These are phyloP conservation scores for Helminthosporium solani DNA, from an alignment of 2,329 filamentous ascomycete species.

Conservation along the genomic window DNA sequence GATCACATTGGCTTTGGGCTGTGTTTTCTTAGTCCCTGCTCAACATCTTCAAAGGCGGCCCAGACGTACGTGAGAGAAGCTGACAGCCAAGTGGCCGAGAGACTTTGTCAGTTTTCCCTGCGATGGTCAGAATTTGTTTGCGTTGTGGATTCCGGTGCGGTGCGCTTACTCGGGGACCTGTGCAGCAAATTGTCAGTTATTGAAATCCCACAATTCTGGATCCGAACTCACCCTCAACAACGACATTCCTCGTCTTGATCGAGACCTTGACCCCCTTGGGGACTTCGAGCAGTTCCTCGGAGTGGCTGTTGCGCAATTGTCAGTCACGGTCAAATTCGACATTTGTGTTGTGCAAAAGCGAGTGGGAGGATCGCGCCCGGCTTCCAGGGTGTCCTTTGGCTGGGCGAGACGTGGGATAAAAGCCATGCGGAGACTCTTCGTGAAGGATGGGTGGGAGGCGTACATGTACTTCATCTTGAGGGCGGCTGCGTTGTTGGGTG, in stretches of 20 bases:
- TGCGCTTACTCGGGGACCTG: conserved; percentile 36
- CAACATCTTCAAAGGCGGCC: conserved; percentile 1
- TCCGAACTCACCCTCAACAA: conserved; percentile 85
- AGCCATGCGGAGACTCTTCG: background rate
- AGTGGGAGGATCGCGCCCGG: conserved; percentile 11
- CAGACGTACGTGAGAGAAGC: conserved; percentile 68
- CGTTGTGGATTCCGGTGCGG: conserved; percentile 9
- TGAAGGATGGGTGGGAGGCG: conserved; percentile 19
- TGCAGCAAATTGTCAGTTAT: conserved; percentile 17
- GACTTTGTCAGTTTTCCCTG: conserved; percentile 94
- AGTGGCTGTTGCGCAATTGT: conserved; percentile 61
- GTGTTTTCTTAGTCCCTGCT: conserved; percentile 19
- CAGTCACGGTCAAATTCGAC: conserved; percentile 31
- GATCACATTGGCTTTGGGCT: conserved; percentile 79
- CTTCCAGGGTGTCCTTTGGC: conserved; percentile 14
- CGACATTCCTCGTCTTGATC: conserved; percentile 96
- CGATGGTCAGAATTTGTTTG: conserved; percentile 23
- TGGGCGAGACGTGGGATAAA: conserved; percentile 11
- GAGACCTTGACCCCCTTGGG: conserved; percentile 95
- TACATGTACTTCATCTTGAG: conserved; percentile 96
- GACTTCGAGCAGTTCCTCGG: conserved; percentile 90
- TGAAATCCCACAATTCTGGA: conserved; percentile 7
- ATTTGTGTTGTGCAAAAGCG: conserved; percentile 17
- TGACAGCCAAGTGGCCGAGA: conserved; percentile 93
- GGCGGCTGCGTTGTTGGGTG: conserved; percentile 40